Conservation (phyloP, 768 basidiomycete species). For the Paxillus ammoniavirescens region DNA sequence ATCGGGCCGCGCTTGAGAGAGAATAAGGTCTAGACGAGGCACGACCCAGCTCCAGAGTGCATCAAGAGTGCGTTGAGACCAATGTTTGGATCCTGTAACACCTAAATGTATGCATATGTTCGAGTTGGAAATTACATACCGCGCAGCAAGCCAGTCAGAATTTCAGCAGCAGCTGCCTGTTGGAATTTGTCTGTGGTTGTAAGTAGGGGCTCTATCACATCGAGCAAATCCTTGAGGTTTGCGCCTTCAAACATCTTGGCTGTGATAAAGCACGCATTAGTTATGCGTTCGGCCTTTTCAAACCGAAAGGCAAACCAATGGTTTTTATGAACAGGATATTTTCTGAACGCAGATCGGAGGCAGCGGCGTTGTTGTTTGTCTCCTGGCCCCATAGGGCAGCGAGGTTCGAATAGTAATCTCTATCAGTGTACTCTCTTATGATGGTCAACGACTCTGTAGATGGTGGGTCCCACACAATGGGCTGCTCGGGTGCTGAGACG, state of each 20-base stretch:
- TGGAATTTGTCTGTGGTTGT: constrained; percentile 76
- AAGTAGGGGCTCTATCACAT: constrained; percentile 59
- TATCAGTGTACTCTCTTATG: constrained; percentile 45
- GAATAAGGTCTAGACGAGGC: constrained; percentile 58
- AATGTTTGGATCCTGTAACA: constrained; percentile 75
- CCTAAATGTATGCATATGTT: constrained; percentile 7
- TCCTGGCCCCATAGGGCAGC: constrained; percentile 78
- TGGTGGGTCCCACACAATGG: constrained; percentile 50
- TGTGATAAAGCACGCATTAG: constrained; percentile 31
- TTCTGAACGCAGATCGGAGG: constrained; percentile 56
- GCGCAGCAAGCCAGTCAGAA: constrained; percentile 71
- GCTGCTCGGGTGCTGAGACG: constrained; percentile 34
- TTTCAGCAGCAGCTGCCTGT: constrained; percentile 76
- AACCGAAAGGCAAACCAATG: constrained; percentile 37
- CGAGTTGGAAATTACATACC: constrained; percentile 40
- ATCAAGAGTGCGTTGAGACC: constrained; percentile 54
- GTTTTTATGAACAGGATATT: constrained; percentile 49
- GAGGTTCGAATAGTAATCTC: constrained; percentile 60
- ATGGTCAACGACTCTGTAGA: constrained; percentile 52
- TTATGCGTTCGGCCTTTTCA: constrained; percentile 41
- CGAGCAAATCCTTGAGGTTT: constrained; percentile 50
- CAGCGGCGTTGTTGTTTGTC: constrained; percentile 52
- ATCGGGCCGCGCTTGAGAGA: constrained; percentile 80
- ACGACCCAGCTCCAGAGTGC: constrained; percentile 74
- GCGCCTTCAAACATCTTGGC: constrained; percentile 65